Evolutionary conservation across 345 rosid species (phyloP).

Genomic region (Chamaenerion angustifolium): DNA sequence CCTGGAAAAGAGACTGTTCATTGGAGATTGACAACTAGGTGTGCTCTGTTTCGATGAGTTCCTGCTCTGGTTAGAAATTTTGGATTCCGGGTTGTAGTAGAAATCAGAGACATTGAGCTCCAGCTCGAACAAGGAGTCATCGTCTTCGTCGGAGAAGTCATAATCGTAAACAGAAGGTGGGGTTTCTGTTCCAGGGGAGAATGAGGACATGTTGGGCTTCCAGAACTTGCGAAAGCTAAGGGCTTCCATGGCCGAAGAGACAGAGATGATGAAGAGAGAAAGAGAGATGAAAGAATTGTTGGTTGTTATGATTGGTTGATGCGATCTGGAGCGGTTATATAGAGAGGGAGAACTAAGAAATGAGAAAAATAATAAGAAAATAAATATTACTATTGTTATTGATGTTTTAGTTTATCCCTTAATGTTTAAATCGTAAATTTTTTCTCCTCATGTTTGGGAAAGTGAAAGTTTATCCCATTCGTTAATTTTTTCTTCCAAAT

Average conservation of each 20-base stretch:
- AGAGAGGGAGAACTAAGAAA: too few species aligned
- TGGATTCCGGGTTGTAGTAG: not conserved
- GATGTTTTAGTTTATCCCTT: too few species aligned
- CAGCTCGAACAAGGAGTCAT: not conserved
- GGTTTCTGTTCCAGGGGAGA: not conserved
- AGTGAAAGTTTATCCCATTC: too few species aligned
- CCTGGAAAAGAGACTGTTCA: too few species aligned
- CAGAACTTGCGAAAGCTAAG: not conserved
- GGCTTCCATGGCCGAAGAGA: not conserved
- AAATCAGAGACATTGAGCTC: not conserved
- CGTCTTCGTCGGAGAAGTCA: not conserved
- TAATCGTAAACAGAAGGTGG: not conserved
- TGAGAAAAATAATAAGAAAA: too few species aligned
- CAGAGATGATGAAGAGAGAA: not conserved
- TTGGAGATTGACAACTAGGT: not conserved
- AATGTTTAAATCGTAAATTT: too few species aligned
- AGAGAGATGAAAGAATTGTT: not conserved
- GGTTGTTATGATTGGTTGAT: too few species aligned
- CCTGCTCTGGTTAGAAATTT: not conserved
- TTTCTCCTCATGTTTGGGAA: too few species aligned
- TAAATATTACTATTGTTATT: too few species aligned
- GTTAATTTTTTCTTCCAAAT: too few species aligned
- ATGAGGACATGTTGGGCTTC: not conserved
- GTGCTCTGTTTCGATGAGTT: not conserved
- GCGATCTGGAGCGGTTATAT: too few species aligned